Base-by-base conservation (phyloP, 306 rosid genomes). In the Sicyos edulis region DNA sequence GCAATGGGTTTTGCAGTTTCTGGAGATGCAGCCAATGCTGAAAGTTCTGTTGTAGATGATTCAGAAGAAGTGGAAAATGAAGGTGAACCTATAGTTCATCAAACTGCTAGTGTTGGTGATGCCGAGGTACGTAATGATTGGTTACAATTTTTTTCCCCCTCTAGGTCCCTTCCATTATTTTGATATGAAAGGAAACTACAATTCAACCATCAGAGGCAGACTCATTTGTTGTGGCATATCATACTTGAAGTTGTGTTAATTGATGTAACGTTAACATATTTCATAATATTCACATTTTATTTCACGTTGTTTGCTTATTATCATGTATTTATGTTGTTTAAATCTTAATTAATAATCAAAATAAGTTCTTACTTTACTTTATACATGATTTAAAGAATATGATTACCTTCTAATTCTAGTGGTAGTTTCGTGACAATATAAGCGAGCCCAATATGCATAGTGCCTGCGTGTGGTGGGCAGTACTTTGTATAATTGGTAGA, bases 101-200 rank as follows among this genome's bases (percentile, higher is more conserved):
- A 83, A 13, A 95, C 99, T 78, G 97, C 99, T 80, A 95, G 99
- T 79, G 89, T 87, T 83, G 99, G 99, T 78, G 99, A 95, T 76
- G 83, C 87, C 7, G 97, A 87, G 96, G 97, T 89, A 84, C 69
- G 49, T 3, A 45, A 50, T 69, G 54, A 45, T 47, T 53, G 8
- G 24, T 69, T 37, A 69, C 58, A 69, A 69, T n/a, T 7, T 69
- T 69, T 49, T 69, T 9, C 50, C 4, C 26, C 45, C 4, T 69
- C 24, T 24, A 26, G 44, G 56, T 29, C 57, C 14, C 42, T 51
- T 69, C 24, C 56, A 21, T 69, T 69, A 15, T 50, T 55, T 67
- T 67, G 55, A 65, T 42, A 10, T 65, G 72, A 20, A 45, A 67
- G 55, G 20, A 47, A 24, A 67, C 22, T 45, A 17, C 55, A 67